These are phyloP conservation scores for Labyrinthula sp. DNA, from an alignment of 352 stramenopile genomes.

Conservation along the genomic window DNA sequence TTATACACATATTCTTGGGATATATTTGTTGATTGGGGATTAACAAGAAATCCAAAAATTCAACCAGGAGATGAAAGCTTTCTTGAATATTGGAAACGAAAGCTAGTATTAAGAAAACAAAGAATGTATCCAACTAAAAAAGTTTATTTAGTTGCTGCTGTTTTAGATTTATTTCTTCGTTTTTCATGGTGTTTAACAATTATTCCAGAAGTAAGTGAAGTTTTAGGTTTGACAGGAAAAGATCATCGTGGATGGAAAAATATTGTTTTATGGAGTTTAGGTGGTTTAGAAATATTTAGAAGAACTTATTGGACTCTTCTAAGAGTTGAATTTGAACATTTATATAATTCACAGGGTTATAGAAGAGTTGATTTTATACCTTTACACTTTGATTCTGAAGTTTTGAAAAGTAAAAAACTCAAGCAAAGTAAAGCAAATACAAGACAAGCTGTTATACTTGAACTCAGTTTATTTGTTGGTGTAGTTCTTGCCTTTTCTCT, in stretches of 20 bases:
- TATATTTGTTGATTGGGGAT: slow-evolving; percentile 85
- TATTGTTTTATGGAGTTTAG: slow-evolving; percentile 38
- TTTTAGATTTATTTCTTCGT: slow-evolving; percentile 65
- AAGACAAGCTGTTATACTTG: no score
- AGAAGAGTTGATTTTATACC: slow-evolving; percentile 10
- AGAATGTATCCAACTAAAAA: slow-evolving; percentile 52
- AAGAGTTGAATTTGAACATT: slow-evolving; percentile 35
- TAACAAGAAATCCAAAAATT: slow-evolving; percentile 35
- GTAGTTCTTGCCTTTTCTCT: no score
- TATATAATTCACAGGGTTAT: slow-evolving; percentile 30
- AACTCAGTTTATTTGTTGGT: no score
- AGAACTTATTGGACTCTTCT: slow-evolving; percentile 34
- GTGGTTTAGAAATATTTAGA: slow-evolving; percentile 30
- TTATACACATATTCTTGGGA: slow-evolving; percentile 90
- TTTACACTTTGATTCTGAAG: neutral
- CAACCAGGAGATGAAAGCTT: neutral
- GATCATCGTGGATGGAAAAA: slow-evolving; percentile 46
- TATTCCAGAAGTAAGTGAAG: slow-evolving; percentile 46
- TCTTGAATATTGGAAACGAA: neutral
- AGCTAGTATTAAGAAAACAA: slow-evolving; percentile 4
- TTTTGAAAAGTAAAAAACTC: no score
- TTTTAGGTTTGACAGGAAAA: slow-evolving; percentile 43
- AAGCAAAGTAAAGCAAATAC: no score
- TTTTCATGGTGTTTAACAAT: slow-evolving; percentile 75
- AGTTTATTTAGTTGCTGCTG: slow-evolving; percentile 70